Percentiles rank a stretch among this genome's conserved stretches.
Evolutionary conservation across 129 eudicot genomes (phyloP).

Genomic region (Pulicaria dysenterica): DNA sequence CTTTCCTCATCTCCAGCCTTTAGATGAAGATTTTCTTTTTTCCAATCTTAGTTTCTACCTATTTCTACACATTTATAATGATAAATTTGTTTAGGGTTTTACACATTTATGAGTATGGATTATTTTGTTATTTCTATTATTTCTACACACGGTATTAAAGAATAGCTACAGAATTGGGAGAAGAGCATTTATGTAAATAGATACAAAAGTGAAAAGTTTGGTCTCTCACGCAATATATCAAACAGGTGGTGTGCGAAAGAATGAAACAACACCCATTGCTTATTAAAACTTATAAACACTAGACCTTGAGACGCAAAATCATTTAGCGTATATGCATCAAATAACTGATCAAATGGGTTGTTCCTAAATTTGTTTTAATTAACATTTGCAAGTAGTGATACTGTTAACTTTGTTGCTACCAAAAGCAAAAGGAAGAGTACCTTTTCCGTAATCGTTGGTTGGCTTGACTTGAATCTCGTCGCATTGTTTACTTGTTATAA

Average conservation of each 20-base stretch:
- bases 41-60: neutral
- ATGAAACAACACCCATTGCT: neutral
- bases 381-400: neutral
- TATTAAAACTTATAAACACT: neutral
- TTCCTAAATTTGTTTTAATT: neutral
- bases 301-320: neutral
- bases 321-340: neutral
- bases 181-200: neutral
- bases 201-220: neutral
- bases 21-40: neutral
- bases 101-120: neutral
- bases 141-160: neutral
- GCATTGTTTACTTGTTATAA: conserved; percentile 45
- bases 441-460: conserved; percentile 62
- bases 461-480: conserved; percentile 56
- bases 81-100: neutral
- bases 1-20: neutral
- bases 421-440: conserved; percentile 30
- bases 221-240: conserved; percentile 22
- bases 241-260: conserved; percentile 39
- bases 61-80: conserved; percentile 1
- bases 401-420: neutral
- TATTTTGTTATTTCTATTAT: neutral
- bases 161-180: too few species aligned
- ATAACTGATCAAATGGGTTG: neutral